These are phyloP conservation scores for Cadophora luteo-olivacea DNA, from an alignment of 2,329 filamentous ascomycete species.

Conservation along the genomic window DNA sequence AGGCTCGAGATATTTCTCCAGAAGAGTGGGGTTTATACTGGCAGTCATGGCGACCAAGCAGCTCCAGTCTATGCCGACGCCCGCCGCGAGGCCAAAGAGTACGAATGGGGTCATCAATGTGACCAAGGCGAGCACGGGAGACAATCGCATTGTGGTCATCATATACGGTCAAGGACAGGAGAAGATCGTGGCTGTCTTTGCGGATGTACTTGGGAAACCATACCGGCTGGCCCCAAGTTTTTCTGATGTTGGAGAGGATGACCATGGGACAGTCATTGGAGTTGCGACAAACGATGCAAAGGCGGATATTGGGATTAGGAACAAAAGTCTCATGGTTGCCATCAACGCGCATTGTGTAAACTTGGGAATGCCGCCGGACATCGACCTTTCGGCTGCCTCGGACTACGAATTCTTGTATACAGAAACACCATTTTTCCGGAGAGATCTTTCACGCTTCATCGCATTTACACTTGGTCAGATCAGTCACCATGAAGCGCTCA, in stretches of 20 bases:
- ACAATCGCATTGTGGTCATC: slow-evolving; percentile 67
- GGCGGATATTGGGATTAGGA: slow-evolving; percentile 61
- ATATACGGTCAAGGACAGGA: slow-evolving; percentile 76
- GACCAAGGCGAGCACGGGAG: slow-evolving; percentile 50
- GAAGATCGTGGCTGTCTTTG: slow-evolving; percentile 75
- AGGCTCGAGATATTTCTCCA: slow-evolving; percentile 23
- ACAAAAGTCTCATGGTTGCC: slow-evolving; percentile 65
- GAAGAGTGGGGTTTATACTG: slow-evolving; percentile 10
- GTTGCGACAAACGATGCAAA: slow-evolving; percentile 64
- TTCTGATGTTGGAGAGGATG: slow-evolving; percentile 57
- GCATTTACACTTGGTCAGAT: slow-evolving; percentile 82
- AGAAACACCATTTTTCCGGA: slow-evolving; percentile 71
- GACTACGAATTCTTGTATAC: slow-evolving; percentile 91
- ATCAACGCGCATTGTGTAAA: slow-evolving; percentile 82
- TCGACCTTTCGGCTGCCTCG: slow-evolving; percentile 68
- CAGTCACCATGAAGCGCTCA: slow-evolving; percentile 77
- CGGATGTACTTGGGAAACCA: slow-evolving; percentile 79
- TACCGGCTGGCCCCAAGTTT: slow-evolving; percentile 65
- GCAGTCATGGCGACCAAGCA: slow-evolving; percentile 52
- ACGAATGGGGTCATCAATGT: slow-evolving; percentile 46
- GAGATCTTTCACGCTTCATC: slow-evolving; percentile 79
- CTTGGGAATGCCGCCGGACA: slow-evolving; percentile 71
- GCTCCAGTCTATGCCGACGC: slow-evolving; percentile 56
- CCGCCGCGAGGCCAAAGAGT: slow-evolving; percentile 53
- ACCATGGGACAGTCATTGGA: slow-evolving; percentile 72